Base-by-base conservation (phyloP, 2,329 filamentous ascomycete species). In the Keithomyces neogunnii region DNA sequence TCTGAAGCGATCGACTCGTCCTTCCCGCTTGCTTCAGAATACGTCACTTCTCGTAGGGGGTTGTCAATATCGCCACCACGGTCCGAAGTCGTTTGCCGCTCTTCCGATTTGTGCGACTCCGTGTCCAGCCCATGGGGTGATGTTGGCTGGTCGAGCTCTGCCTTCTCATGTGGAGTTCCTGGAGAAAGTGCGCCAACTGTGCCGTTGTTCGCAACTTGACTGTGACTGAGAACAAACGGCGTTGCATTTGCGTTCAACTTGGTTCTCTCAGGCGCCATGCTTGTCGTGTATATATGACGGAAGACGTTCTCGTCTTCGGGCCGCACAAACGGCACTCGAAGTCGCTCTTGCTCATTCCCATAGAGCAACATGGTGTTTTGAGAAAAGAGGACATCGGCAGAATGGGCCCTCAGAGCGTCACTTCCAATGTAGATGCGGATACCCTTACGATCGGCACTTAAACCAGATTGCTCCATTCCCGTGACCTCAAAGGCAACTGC, bases 341-440 rank as follows among this genome's bases (percentile, higher is more conserved):
- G 74, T 62, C 92, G 93, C 65, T 88, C 89, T 45, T 86, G 81
- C 53, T 95, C 89, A 62, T 89, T 87, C 59, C 95, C 89, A 59
- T 90, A 91, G 31, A 97, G 74, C 0, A 87, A 86, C 74, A 99
- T 82, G 56, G 86, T 86, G 62, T 96, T 96, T 57, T 91, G 88
- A 0, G 93, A 97, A 60, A 99, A 89, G 28, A 97, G 72, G 9
- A 99, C 78, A 65, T 97, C 93, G 29, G 89, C 92, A 57, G 88
- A 95, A 63, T 95, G 89, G 8, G 86, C 78, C 55, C 91, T 82
- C 51, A 99, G 75, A 11, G 89, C 81, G 67, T 97, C 92, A 62
- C 89, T 96, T 39, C 93, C 92, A 52, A 99, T 75, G 63, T 95
- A 90, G 48, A 96, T 86, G 57, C 90, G 87, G 51, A 97, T 88